Evolutionary conservation across 192 early-diverging fungal genomes (phyloP).

Genomic region (Coemansia sp.): DNA sequence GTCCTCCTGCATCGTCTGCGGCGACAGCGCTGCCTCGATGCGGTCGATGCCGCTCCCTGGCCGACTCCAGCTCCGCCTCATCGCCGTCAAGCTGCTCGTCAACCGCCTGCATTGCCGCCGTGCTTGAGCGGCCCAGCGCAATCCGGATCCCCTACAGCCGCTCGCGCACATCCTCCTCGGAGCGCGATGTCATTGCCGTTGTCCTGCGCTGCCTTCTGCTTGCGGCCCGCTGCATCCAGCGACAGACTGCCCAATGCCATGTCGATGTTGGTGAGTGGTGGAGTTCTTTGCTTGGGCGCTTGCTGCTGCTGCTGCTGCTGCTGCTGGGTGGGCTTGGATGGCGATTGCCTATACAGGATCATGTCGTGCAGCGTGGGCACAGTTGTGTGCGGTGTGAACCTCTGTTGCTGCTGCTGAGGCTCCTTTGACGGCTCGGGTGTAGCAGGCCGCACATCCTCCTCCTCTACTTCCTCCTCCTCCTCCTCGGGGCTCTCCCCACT

Average conservation of each 20-base stretch:
- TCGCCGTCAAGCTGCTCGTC: neutral
- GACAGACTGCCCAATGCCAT: conserved; percentile 19
- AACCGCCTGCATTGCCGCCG: neutral
- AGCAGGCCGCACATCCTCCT: neutral
- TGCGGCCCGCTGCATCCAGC: conserved; percentile 23
- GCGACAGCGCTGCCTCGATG: conserved; percentile 18
- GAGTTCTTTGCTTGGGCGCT: conserved; percentile 12
- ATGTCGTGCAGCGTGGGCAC: conserved; percentile 49
- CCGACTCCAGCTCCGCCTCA: conserved; percentile 7
- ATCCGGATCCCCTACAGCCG: conserved; percentile 41
- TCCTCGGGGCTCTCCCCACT: no score
- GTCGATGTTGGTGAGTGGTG: conserved; percentile 14
- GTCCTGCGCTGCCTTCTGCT: conserved; percentile 1
- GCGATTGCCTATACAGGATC: conserved; percentile 36
- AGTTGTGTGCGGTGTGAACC: conserved; percentile 6
- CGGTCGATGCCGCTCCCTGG: conserved; percentile 15
- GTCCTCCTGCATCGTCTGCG: conserved; percentile 18
- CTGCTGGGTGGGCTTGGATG: conserved; percentile 20
- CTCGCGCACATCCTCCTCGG: conserved; percentile 46
- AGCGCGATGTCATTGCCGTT: conserved; percentile 10
- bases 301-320: no score
- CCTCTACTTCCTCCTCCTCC: neutral
- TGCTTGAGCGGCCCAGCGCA: conserved; percentile 8
- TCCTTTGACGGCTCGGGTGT: conserved; percentile 23
- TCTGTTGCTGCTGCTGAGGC: neutral